Evolutionary conservation across 768 basidiomycete genomes (phyloP).

Genomic region (Serendipita sp.): DNA sequence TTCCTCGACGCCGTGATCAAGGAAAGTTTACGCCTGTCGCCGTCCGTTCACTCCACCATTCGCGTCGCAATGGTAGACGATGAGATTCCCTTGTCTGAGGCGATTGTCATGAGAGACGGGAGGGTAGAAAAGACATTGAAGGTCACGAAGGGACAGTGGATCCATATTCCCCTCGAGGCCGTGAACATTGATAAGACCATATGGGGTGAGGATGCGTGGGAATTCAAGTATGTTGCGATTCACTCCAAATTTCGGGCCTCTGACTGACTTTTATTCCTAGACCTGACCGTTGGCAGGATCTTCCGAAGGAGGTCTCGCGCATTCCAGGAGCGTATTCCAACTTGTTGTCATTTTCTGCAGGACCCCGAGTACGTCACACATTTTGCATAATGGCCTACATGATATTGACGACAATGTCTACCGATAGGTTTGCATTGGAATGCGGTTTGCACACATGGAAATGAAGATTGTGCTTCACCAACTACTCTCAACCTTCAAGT

Average conservation of each 20-base stretch:
- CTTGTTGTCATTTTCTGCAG: constrained; percentile 62
- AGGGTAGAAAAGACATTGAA: constrained; percentile 25
- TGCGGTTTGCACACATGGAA: constrained; percentile 71
- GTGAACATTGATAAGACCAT: constrained; percentile 63
- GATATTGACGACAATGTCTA: neutral
- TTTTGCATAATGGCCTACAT: constrained; percentile 6
- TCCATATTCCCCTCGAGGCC: constrained; percentile 66
- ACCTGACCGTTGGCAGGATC: constrained; percentile 66
- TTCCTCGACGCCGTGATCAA: constrained; percentile 61
- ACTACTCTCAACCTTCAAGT: neutral
- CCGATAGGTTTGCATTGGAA: constrained; percentile 71
- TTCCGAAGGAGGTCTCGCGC: constrained; percentile 51
- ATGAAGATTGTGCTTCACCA: neutral
- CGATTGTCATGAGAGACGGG: constrained; percentile 32
- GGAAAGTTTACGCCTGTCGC: constrained; percentile 62
- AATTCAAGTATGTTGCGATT: constrained; percentile 44
- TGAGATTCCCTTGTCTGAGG: constrained; percentile 52
- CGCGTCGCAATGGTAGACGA: constrained; percentile 68
- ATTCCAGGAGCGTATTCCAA: constrained; percentile 60
- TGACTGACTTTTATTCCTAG: constrained; percentile 24
- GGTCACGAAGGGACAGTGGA: constrained; percentile 52
- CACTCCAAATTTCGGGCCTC: neutral
- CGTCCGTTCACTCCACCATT: constrained; percentile 69
- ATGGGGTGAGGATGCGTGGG: constrained; percentile 73
- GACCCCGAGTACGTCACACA: constrained; percentile 49